Percentiles rank a stretch among this genome's conserved stretches.
These are phyloP conservation scores for Moricandia moricandioides DNA, from an alignment of 345 rosid genomes.

Conservation along the genomic window DNA sequence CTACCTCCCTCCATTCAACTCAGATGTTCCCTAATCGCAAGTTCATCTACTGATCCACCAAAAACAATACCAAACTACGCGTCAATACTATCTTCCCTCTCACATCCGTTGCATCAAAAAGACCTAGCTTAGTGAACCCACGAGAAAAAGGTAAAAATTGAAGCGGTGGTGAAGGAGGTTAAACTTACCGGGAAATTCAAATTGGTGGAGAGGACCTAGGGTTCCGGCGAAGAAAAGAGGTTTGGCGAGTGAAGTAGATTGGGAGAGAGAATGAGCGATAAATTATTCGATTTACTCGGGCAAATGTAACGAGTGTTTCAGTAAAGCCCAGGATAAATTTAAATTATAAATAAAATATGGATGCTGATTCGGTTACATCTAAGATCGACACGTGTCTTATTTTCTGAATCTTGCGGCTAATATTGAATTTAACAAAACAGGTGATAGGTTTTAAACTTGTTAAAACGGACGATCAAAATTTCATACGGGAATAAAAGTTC, in stretches of 20 bases:
- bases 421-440: conserved; percentile 4
- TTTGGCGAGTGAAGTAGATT: conserved; percentile 31
- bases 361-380: too few species aligned
- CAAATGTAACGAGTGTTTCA: conserved; percentile 23
- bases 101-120: not conserved
- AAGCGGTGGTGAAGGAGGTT: not conserved
- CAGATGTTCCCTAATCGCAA: conserved; percentile 54
- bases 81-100: not conserved
- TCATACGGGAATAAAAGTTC: too few species aligned
- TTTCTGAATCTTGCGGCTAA: conserved; percentile 21
- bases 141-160: not conserved
- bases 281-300: conserved; percentile 27
- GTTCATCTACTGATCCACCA: conserved; percentile 50
- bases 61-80: conserved; percentile 5
- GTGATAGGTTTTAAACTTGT: not conserved
- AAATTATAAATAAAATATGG: too few species aligned
- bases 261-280: conserved; percentile 12
- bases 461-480: too few species aligned
- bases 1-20: conserved; percentile 99
- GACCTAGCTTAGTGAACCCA: conserved; percentile 4
- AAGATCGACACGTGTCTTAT: conserved; percentile 14
- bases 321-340: conserved; percentile 17
- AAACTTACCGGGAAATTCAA: conserved; percentile 54
- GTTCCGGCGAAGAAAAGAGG: conserved; percentile 60
- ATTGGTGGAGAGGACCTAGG: conserved; percentile 40